Evolutionary conservation across 2,329 filamentous ascomycete genomes (phyloP).

Genomic region (Ciborinia camelliae): DNA sequence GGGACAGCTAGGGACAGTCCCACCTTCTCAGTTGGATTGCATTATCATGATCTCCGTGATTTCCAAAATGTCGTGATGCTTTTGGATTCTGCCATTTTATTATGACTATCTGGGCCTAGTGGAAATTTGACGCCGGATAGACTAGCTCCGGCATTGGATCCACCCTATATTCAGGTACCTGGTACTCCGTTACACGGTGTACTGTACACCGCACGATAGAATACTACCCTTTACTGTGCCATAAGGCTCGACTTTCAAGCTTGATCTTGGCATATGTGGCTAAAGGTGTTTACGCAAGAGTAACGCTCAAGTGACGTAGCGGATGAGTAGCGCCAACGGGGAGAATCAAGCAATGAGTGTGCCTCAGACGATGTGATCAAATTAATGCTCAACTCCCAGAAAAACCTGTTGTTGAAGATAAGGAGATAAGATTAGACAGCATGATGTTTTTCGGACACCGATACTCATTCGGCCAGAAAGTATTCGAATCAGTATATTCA

Average conservation of each 20-base stretch:
- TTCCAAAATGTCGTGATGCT: not conserved
- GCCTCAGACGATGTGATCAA: not conserved
- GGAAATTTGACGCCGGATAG: not conserved
- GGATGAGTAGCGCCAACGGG: not conserved
- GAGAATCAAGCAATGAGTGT: not conserved
- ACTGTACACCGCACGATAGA: not conserved
- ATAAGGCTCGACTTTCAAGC: not conserved
- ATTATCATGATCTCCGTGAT: conserved; percentile 4
- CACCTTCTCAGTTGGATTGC: not conserved
- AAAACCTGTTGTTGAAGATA: no score
- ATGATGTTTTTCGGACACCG: no score
- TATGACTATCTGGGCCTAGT: not conserved
- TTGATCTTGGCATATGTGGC: no score
- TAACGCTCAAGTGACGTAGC: not conserved
- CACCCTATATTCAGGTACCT: not conserved
- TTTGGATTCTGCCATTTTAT: conserved; percentile 5
- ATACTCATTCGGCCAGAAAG: no score
- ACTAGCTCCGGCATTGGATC: not conserved
- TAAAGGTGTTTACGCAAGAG: not conserved
- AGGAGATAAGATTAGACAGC: no score
- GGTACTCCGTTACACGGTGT: no score
- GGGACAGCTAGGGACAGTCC: not conserved
- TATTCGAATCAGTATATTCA: no score
- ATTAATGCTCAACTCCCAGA: not conserved
- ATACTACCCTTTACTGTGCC: no score